Evolutionary conservation across 768 basidiomycete species (phyloP).

Genomic region (Daedaleopsis sinensis): DNA sequence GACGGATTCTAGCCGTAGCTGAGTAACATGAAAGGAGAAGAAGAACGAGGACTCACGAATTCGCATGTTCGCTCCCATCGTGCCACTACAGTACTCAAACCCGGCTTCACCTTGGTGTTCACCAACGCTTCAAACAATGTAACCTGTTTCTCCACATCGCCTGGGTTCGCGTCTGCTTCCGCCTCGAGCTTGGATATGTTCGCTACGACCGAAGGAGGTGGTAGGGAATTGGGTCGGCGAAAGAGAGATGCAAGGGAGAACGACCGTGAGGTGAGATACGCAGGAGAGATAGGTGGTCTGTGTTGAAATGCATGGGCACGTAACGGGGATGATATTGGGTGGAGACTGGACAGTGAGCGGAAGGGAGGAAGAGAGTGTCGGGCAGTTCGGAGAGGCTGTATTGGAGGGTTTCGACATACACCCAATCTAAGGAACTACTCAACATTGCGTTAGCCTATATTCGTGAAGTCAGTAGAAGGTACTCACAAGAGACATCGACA

Average conservation of each 20-base stretch:
- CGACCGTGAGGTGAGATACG: constrained; percentile 12
- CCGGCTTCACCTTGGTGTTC: constrained; percentile 65
- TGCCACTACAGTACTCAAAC: constrained; percentile 70
- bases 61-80: constrained; percentile 86
- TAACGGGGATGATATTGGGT: background rate
- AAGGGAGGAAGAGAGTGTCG: constrained; percentile 23
- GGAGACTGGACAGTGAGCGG: constrained; percentile 26
- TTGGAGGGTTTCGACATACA: constrained; percentile 33
- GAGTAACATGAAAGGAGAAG: constrained; percentile 7
- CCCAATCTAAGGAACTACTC: constrained; percentile 30
- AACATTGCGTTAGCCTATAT: background rate
- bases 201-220: constrained; percentile 68
- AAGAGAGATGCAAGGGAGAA: constrained; percentile 35
- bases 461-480: background rate
- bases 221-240: constrained; percentile 46
- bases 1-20: constrained; percentile 53
- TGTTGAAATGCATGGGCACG: constrained; percentile 6
- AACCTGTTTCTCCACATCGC: constrained; percentile 71
- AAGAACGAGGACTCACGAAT: constrained; percentile 50
- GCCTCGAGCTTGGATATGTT: constrained; percentile 75
- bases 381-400: constrained; percentile 37
- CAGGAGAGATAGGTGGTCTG: background rate
- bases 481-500: constrained; percentile 21
- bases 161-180: constrained; percentile 73
- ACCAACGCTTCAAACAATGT: constrained; percentile 67